Evolutionary conservation across 495 filamentous ascomycete species (phyloP).

Genomic region (Tuber microsphaerosporum): DNA sequence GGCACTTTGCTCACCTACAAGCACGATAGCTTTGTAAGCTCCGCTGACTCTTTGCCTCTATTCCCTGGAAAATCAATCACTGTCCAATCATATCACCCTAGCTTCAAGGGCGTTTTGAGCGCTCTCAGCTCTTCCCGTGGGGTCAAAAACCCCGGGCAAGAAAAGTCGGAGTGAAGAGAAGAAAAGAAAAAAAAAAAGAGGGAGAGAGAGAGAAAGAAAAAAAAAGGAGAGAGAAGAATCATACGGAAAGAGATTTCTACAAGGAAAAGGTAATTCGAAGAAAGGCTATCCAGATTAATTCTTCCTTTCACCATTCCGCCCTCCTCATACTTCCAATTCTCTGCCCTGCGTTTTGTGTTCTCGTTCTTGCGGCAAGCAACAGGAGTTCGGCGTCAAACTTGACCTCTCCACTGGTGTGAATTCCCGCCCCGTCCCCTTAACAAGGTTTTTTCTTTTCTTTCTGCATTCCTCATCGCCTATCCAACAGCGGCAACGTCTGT

Average conservation of each 20-base stretch:
- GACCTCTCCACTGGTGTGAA: slow-evolving; percentile 13
- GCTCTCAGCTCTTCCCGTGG: neutral
- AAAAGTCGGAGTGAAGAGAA: neutral
- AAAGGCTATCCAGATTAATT: slow-evolving; percentile 1
- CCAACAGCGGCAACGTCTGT: neutral
- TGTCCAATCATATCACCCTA: neutral
- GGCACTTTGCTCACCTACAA: neutral
- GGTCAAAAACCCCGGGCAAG: neutral
- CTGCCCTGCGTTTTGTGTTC: slow-evolving; percentile 20
- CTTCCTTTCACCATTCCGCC: slow-evolving; percentile 21
- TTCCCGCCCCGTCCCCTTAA: slow-evolving; percentile 38
- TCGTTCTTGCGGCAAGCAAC: slow-evolving; percentile 15
- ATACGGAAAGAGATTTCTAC: neutral
- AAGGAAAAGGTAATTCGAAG: slow-evolving; percentile 18
- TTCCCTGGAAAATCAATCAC: neutral
- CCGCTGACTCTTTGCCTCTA: neutral
- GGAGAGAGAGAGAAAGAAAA: slow-evolving; percentile 21
- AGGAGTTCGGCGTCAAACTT: slow-evolving; percentile 34
- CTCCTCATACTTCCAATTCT: slow-evolving; percentile 12
- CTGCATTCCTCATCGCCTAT: neutral
- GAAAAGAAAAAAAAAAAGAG: slow-evolving; percentile 1
- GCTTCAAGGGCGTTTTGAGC: neutral
- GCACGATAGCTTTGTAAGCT: neutral
- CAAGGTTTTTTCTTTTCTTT: neutral
- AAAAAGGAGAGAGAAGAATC: slow-evolving; percentile 14